phyloP scores from a whole-genome alignment of 139 green algal genomes.

The Chlorella sp. region DNA sequence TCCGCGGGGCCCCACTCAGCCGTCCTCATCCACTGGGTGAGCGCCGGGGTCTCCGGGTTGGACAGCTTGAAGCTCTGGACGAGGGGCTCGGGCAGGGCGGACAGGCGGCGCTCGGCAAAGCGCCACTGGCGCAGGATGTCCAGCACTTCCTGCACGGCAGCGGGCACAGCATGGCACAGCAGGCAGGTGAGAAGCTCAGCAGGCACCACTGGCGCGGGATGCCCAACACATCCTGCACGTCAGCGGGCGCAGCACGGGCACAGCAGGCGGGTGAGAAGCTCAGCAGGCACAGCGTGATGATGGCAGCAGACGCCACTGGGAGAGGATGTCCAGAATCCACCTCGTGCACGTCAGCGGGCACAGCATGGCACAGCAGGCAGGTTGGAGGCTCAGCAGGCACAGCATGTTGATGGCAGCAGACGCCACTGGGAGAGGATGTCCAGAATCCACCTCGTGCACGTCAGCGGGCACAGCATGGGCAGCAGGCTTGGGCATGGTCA shows the following conservation, averaged over 20 bases:
- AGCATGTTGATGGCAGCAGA: conserved; percentile 5
- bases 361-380: neutral
- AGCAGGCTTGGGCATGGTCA: neutral
- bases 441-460: conserved; percentile 66
- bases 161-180: neutral
- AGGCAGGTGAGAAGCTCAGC: neutral
- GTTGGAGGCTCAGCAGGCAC: neutral
- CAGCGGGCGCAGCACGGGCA: neutral
- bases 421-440: conserved; percentile 59
- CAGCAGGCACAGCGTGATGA: neutral
- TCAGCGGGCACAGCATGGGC: neutral
- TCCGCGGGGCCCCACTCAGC: conserved; percentile 77
- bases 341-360: conserved; percentile 55
- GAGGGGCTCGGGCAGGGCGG: neutral
- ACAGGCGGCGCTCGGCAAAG: conserved; percentile 62
- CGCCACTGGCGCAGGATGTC: conserved; percentile 61
- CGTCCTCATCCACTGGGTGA: conserved; percentile 47
- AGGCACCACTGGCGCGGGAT: conserved; percentile 64
- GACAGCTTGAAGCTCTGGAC: neutral
- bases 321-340: conserved; percentile 54
- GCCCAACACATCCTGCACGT: conserved; percentile 67
- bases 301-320: conserved; percentile 55
- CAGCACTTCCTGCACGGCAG: conserved; percentile 67
- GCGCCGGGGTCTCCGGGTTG: conserved; percentile 9
- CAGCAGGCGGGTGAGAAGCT: neutral